Base-by-base conservation (phyloP, 371 early-diverging fungal genomes). In the Mucor saturninus region DNA sequence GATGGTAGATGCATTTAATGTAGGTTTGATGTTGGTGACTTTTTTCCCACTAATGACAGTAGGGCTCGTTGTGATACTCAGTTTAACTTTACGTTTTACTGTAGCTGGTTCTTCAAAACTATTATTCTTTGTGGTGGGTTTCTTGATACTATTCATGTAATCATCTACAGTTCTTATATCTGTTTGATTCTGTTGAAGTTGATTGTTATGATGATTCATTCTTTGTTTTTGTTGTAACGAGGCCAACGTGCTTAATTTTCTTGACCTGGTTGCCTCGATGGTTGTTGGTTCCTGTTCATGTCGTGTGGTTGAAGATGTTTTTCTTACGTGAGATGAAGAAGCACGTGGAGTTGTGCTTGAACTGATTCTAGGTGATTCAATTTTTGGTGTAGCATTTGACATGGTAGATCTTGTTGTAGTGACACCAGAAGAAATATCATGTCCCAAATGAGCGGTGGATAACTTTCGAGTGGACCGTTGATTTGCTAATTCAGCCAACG, bases 311-410 rank as follows among this genome's bases (percentile, higher is more conserved):
- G 13, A 11, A 30, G 59, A 54, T 57, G 64, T 45, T 43, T 67
- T 66, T 51, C 61, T 58, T 49, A 70, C 35, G 49, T 65, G 54
- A 11, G 46, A 45, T 14, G 54, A 42, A 35, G 63, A 48, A 50
- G 59, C 64, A 43, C 62, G 69, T 28, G 72, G 68, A 14, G 68
- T 68, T 38, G 62, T 59, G 38, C 72, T 72, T 35, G 72, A 46
- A 56, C 72, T 72, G 43, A 65, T 55, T 14, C 72, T 52, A 11
- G 72, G 72, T n/a, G 64, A 54, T 38, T 72, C 72, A 51, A 72
- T 72, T 59, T 68, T 72, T 11, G 72, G 72, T 14, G 72, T 62
- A 11, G 72, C 65, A 59, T 45, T 65, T 15, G 72, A 61, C 9
- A 54, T 10, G 2, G 72, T 59, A 26, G 72, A 72, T 9, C 65